Percentiles rank a stretch among this genome's conserved stretches.
phyloP scores from a whole-genome alignment of 495 filamentous ascomycete genomes.

The Tuber brumale region DNA sequence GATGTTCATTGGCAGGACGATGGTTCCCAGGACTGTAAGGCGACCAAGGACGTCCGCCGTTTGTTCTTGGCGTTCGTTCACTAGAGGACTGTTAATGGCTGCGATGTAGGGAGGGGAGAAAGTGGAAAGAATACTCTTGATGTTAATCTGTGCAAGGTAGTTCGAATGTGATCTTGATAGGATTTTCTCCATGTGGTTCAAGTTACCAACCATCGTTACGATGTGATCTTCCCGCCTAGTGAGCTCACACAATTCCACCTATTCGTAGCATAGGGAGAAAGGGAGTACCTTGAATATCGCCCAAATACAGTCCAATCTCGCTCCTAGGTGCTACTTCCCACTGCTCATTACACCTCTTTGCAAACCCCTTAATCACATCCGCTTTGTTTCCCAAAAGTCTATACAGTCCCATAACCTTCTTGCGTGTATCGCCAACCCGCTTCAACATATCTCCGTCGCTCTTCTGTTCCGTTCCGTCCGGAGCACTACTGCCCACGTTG shows the following conservation, averaged over 20 bases:
- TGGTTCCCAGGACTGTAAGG: constrained; percentile 89
- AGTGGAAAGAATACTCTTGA: constrained; percentile 56
- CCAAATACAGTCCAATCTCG: constrained; percentile 91
- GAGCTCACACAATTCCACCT: not conserved
- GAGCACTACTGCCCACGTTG: constrained; percentile 46
- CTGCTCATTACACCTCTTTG: constrained; percentile 95
- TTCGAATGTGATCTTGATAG: constrained; percentile 91
- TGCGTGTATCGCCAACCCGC: constrained; percentile 80
- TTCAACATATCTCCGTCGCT: constrained; percentile 58
- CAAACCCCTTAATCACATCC: constrained; percentile 93
- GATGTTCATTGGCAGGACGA: constrained; percentile 93
- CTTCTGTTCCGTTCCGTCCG: constrained; percentile 42
- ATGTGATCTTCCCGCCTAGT: constrained; percentile 65
- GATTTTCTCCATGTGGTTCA: constrained; percentile 96
- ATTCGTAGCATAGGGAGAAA: not conserved
- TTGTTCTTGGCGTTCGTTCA: constrained; percentile 68
- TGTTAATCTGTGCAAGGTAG: constrained; percentile 88
- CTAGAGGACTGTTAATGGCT: constrained; percentile 57
- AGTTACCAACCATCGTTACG: constrained; percentile 95
- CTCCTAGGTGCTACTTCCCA: constrained; percentile 89
- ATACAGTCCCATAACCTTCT: constrained; percentile 90
- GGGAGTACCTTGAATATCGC: constrained; percentile 67
- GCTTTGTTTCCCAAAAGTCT: constrained; percentile 91
- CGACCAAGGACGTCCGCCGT: constrained; percentile 85
- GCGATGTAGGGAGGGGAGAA: constrained; percentile 51